A percentile compares a stretch with the other conserved stretches of the same genome.
Evolutionary conservation across 2,329 filamentous ascomycete genomes (phyloP).

Genomic region (Colletotrichum noveboracense): DNA sequence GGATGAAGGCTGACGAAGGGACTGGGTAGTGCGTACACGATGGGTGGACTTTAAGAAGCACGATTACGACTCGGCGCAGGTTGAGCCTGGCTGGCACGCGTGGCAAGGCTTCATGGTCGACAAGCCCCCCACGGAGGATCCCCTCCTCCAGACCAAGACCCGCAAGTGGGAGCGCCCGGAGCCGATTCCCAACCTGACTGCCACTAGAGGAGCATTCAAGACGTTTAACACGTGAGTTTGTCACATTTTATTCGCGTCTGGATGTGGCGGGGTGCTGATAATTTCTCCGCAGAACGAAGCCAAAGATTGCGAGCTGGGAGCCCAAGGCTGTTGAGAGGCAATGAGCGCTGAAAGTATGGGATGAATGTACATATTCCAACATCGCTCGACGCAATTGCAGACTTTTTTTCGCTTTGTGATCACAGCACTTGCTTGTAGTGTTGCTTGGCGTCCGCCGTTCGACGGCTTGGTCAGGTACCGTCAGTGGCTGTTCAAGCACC

Average conservation of each 20-base stretch:
- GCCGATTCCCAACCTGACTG: constrained; percentile 77
- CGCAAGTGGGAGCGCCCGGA: constrained; percentile 78
- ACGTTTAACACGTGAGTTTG: constrained; percentile 91
- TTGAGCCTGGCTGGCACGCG: constrained; percentile 97
- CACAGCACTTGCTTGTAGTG: neutral
- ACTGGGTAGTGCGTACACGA: constrained; percentile 78
- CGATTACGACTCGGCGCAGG: constrained; percentile 82
- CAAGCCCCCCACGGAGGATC: constrained; percentile 80
- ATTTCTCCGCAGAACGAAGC: constrained; percentile 47
- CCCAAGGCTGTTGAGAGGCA: constrained; percentile 37
- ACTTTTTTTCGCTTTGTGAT: constrained; percentile 4
- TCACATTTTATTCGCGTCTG: neutral
- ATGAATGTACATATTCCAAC: constrained; percentile 17
- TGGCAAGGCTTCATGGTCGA: constrained; percentile 97
- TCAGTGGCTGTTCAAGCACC: neutral
- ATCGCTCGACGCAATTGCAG: constrained; percentile 13
- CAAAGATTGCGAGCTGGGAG: constrained; percentile 60
- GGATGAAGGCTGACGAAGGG: constrained; percentile 15
- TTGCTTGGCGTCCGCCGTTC: neutral
- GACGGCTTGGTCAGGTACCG: neutral
- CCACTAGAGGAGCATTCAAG: constrained; percentile 81
- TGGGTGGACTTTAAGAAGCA: constrained; percentile 97
- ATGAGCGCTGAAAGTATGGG: constrained; percentile 4
- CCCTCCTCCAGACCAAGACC: constrained; percentile 68
- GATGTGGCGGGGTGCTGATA: neutral